Evolutionary conservation across 2,329 filamentous ascomycete species (phyloP), one percentile per base, ranked within the genome.

Genomic region (Whalleya microplaca): DNA sequence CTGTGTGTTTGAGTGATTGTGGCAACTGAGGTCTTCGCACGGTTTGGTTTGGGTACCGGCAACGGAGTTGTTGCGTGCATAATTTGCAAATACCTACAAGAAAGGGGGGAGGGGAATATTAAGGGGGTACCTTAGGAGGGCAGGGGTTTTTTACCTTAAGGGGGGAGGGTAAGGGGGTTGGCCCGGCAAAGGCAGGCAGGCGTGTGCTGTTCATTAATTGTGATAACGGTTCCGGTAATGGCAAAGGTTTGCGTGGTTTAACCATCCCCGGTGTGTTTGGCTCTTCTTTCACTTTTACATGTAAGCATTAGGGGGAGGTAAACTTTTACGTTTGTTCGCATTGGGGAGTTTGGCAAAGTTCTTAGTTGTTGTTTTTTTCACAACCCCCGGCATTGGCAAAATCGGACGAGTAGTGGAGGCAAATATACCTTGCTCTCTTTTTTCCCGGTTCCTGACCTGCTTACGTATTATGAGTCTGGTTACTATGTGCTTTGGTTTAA

Each of bases 281-380:
- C 43, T 57, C 41, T 21, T 41, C 37, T 23, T 54, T 56, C 42
- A 41, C 49, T 51, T 42, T 47, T 62, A 27, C 4, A 9, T 37
- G 32, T 16, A 37, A 37, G 32, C 32, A 37, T 37, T 37, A 37
- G 14, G 32, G 32, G 32, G 32, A 16, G 10, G 32, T 37, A 12
- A 12, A 29, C 27, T 29, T 12, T 37, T 12, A 5, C 14, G 14
- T 37, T 37, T 14, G 32, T 37, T 14, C 32, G 56, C 63, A 64
- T 66, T 14, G 58, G 52, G 63, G 63, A 61, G 60, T 64, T 62
- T 55, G 59, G 65, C 56, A 59, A 55, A 55, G 45, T 42, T 37
- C 14, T 37, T 37, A 8, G 7, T 37, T 37, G 7, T 37, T 37
- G 6, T 37, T 37, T 16, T 37, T 16, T 37, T 37, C 32, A n/a